phyloP scores from a whole-genome alignment of 1,284 basidiomycete species.

The Sporisorium reilianum region DNA sequence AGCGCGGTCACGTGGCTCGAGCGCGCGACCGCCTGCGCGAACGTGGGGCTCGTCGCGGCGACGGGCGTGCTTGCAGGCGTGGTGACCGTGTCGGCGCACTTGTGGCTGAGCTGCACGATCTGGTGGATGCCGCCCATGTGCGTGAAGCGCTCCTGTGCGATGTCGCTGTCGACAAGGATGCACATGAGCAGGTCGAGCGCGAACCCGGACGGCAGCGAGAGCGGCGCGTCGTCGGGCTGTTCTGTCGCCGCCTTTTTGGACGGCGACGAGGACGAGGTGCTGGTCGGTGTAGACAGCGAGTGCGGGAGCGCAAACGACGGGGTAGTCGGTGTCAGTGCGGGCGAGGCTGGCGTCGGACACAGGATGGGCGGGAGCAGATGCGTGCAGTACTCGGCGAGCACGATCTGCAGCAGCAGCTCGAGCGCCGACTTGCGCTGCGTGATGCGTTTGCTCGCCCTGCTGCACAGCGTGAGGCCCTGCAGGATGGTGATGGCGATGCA shows the following conservation, averaged over 20 bases:
- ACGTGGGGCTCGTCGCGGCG: slow-evolving; percentile 1
- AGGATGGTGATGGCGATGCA: slow-evolving; percentile 48
- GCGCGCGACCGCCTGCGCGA: slow-evolving; percentile 5
- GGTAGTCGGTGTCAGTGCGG: slow-evolving; percentile 11
- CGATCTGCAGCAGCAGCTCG: slow-evolving; percentile 39
- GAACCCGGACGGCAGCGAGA: slow-evolving; percentile 39
- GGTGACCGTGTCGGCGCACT: slow-evolving; percentile 45
- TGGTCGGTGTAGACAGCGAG: slow-evolving; percentile 17
- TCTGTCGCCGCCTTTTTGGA: slow-evolving; percentile 1
- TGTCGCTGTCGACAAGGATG: slow-evolving; percentile 37
- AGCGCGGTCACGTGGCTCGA: slow-evolving; percentile 19
- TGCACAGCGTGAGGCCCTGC: slow-evolving; percentile 47
- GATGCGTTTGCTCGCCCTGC: slow-evolving; percentile 27
- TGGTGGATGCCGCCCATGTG: slow-evolving; percentile 51
- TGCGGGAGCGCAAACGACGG: slow-evolving; percentile 5
- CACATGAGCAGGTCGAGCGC: slow-evolving; percentile 52
- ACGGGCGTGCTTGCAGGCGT: slow-evolving; percentile 20
- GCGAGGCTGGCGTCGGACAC: neutral
- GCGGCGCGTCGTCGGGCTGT: slow-evolving; percentile 14
- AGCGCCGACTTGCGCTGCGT: slow-evolving; percentile 37
- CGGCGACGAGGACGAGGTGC: neutral
- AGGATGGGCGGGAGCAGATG: slow-evolving; percentile 41
- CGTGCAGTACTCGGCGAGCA: slow-evolving; percentile 43
- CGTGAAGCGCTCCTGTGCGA: slow-evolving; percentile 30
- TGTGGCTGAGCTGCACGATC: slow-evolving; percentile 48